Conservation (phyloP, 176 grass and related monocot genomes). For the Saccharum officinarum region DNA sequence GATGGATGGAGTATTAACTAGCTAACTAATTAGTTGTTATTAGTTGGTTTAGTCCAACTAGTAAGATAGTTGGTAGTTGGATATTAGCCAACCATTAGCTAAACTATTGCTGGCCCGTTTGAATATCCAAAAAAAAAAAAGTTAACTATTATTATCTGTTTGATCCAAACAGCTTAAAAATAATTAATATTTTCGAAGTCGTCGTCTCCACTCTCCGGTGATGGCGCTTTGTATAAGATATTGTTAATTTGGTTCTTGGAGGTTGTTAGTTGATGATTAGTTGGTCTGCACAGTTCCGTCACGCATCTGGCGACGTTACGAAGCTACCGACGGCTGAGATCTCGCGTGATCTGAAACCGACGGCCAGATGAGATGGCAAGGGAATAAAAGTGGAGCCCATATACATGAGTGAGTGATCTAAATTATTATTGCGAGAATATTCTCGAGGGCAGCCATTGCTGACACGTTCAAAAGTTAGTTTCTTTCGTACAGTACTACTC, state of each 20-base stretch:
- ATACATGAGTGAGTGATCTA: background rate
- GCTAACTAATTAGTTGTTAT: too few relatives aligned
- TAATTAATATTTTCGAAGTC: constrained; percentile 7
- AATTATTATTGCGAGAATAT: background rate
- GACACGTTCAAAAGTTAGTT: constrained; percentile 20
- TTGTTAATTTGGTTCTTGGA: background rate
- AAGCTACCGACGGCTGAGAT: background rate
- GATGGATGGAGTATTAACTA: too few relatives aligned
- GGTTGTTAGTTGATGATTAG: constrained; percentile 28
- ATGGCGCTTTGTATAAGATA: background rate
- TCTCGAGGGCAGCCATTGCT: constrained; percentile 21
- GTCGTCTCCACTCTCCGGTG: background rate
- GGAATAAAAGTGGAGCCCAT: background rate
- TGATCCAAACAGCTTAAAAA: background rate
- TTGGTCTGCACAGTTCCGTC: background rate
- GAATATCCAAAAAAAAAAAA: too few relatives aligned
- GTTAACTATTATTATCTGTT: too few relatives aligned
- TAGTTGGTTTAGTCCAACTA: too few relatives aligned
- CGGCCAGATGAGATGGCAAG: background rate
- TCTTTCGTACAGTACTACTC: too few relatives aligned
- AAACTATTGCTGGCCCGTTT: too few relatives aligned
- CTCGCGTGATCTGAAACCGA: background rate
- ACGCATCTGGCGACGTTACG: background rate
- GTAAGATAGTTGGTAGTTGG: too few relatives aligned
- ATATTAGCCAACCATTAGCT: too few relatives aligned